Evolutionary conservation across 1,284 basidiomycete genomes (phyloP), one percentile per base, ranked within the genome.

Genomic region (Fomitopsis palustris): DNA sequence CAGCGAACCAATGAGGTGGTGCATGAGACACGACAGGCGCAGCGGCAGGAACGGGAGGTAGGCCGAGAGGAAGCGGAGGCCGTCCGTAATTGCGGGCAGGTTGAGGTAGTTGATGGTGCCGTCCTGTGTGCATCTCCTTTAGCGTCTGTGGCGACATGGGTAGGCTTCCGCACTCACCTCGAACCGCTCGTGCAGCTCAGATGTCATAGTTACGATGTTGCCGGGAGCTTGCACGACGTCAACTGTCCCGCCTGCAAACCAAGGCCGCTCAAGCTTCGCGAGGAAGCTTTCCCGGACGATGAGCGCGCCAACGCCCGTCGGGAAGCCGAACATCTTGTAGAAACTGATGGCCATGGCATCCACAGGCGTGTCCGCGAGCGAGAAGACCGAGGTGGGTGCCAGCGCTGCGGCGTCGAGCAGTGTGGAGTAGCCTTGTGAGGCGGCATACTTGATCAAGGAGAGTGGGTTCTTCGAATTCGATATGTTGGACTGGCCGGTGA

Each of bases 271-370:
- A 52, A 92, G 77, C 54, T 76, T 75, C 2, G 71, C 71, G 49
- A 91, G 72, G 66, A 91, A 88, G 5, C 80, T 78, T 65, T 87
- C 85, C 70, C 87, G 90, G 45, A 89, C 85, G 19, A 95, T 73
- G 1, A 95, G 78, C 19, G 90, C 90, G 33, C 92, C 92, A 45
- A 94, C 83, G 1, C 92, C 92, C 0, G 92, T 95, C 8, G 92
- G 92, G 66, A 86, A 93, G 31, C 92, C 92, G 62, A 93, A 92
- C 86, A 93, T 92, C 67, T 95, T 95, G 77, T 95, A 95, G 66
- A 93, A 92, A 42, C 88, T 91, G 56, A 93, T 71, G 0, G 86
- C 90, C 81, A 94, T 86, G 2, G 90, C 91, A 71, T 93, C 90
- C 14, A 90, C 86, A 6, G 85, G 82, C 25, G 78, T 80, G 56